Evolutionary conservation across 176 grass and related monocot species (phyloP), one percentile per base, ranked within the genome.

Genomic region (Pontederia crassipes): DNA sequence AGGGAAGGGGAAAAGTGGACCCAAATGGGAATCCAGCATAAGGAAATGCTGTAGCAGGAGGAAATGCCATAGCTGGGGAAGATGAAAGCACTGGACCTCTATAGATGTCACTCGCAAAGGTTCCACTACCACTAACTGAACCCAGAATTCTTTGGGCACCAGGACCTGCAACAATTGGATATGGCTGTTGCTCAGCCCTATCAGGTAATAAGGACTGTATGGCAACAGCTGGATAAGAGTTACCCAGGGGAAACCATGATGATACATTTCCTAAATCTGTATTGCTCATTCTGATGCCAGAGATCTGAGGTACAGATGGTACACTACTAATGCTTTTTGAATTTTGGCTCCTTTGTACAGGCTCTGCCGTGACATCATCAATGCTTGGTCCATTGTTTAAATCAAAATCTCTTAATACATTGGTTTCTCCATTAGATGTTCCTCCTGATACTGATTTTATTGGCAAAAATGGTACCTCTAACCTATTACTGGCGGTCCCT

Each of bases 301-400:
- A 29, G 57, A 82, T 71, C 61, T 78, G 77, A 67, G 85, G 80
- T 50, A 86, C 77, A 74, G 83, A 86, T 9, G 77, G 74, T 47
- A 77, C 51, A 54, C 66, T 68, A 3, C 28, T 59, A 27, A 45
- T 67, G 46, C 17, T 78, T 24, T 78, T 81, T 72, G 59, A 62
- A 58, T 74, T 72, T 65, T 74, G 64, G 20, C 12, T 67, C 74
- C 77, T 86, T 58, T 65, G 62, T 71, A 70, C 54, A 59, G 71
- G 60, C 81, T 95, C 85, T 15, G 28, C 68, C 45, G 59, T 57
- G 73, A 54, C 55, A 74, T 89, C 90, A 89, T 89, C 90, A 35
- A 89, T 63, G 54, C 55, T 76, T 70, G 82, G 90, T 32, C 90
- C 80, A 11, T 73, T 89, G 70, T 95, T 95, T 17, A 95, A 75